These are phyloP conservation scores for Emergomyces pasteurianus DNA, from an alignment of 2,329 filamentous ascomycete species.

Conservation along the genomic window DNA sequence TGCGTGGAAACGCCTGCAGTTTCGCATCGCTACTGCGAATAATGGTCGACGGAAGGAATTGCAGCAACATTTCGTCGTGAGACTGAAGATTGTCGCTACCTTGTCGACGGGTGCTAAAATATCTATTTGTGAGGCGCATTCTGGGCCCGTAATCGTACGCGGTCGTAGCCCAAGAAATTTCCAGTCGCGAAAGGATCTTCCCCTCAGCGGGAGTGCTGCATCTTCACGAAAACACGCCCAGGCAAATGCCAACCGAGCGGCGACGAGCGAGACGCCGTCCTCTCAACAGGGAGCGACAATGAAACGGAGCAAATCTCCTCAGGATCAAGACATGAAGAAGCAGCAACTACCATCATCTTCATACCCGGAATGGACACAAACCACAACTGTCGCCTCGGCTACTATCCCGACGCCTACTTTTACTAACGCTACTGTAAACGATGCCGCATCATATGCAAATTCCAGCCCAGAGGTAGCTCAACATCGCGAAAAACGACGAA, in stretches of 20 bases:
- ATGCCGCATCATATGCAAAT: constrained; percentile 33
- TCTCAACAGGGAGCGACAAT: constrained; percentile 4
- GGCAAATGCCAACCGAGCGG: constrained; percentile 18
- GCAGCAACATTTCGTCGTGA: constrained; percentile 89
- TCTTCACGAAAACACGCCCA: constrained; percentile 62
- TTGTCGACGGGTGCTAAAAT: constrained; percentile 73
- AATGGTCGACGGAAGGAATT: constrained; percentile 90
- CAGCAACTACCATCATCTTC: constrained; percentile 14
- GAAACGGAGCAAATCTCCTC: constrained; percentile 11
- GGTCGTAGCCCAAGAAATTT: constrained; percentile 91
- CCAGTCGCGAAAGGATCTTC: constrained; percentile 84
- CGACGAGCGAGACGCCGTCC: constrained; percentile 15
- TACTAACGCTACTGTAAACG: constrained; percentile 9
- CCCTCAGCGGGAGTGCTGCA: constrained; percentile 65
- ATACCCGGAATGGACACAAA: constrained; percentile 26
- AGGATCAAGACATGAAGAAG: constrained; percentile 18
- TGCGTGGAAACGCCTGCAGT: constrained; percentile 86
- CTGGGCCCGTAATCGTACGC: constrained; percentile 84
- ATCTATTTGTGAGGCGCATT: constrained; percentile 70
- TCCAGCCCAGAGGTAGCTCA: constrained; percentile 43
- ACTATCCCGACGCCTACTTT: constrained; percentile 14
- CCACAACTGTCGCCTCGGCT: constrained; percentile 12
- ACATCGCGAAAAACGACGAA: constrained; percentile 26
- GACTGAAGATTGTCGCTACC: constrained; percentile 74
- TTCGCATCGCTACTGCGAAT: constrained; percentile 89